Conservation (phyloP, 192 early-diverging fungal genomes). For the Coemansia sp. region DNA sequence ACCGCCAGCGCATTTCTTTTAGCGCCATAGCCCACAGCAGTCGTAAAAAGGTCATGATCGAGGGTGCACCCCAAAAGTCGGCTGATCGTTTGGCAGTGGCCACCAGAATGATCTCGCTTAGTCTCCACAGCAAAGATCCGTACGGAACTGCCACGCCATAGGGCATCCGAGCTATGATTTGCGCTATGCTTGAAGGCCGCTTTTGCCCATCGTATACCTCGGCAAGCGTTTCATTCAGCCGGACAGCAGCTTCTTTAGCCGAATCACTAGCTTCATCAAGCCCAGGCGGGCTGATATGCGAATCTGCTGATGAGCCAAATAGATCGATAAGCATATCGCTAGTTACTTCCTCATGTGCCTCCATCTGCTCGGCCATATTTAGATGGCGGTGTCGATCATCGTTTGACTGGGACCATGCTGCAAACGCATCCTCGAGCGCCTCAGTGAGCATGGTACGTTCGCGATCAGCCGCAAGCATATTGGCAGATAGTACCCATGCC, state of each 20-base stretch:
- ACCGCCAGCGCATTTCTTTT: slow-evolving; percentile 59
- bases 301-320: slow-evolving; percentile 23
- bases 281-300: slow-evolving; percentile 25
- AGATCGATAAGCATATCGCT: slow-evolving; percentile 47
- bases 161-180: slow-evolving; percentile 41
- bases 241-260: slow-evolving; percentile 1
- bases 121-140: slow-evolving; percentile 47
- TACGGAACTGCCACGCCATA: slow-evolving; percentile 40
- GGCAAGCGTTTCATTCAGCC: slow-evolving; percentile 19
- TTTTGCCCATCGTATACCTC: slow-evolving; percentile 15
- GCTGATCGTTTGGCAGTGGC: slow-evolving; percentile 39
- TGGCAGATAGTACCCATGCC: slow-evolving; percentile 36
- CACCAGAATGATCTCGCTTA: slow-evolving; percentile 45
- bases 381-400: slow-evolving; percentile 32
- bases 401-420: slow-evolving; percentile 39
- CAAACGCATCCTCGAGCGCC: slow-evolving; percentile 48
- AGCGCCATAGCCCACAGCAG: slow-evolving; percentile 67
- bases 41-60: slow-evolving; percentile 64
- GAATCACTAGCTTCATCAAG: slow-evolving; percentile 10
- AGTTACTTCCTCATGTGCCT: slow-evolving; percentile 39
- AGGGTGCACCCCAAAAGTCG: slow-evolving; percentile 52
- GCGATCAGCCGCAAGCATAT: slow-evolving; percentile 40
- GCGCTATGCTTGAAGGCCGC: slow-evolving; percentile 17
- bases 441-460: slow-evolving; percentile 50
- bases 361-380: slow-evolving; percentile 38